Conservation (phyloP, 1,284 basidiomycete species). For the Marasmius oreades region DNA sequence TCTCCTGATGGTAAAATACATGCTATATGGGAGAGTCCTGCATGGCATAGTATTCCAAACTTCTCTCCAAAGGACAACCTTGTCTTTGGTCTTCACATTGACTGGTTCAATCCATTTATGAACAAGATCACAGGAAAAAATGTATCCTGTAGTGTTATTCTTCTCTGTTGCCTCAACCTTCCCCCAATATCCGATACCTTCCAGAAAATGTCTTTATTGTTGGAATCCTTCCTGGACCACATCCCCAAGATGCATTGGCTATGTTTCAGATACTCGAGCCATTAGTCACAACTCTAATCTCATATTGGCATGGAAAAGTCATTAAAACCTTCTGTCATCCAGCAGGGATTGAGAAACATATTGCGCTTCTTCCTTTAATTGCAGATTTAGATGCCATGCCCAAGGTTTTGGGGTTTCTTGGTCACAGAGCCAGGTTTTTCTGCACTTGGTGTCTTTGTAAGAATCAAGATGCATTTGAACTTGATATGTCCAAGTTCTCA, state of each 20-base stretch:
- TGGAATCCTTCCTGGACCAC: slow-evolving; percentile 16
- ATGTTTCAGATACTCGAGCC: slow-evolving; percentile 12
- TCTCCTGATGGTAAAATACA: slow-evolving; percentile 11
- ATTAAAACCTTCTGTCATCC: slow-evolving; percentile 1
- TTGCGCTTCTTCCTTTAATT: slow-evolving; percentile 14
- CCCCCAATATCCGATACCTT: slow-evolving; percentile 5
- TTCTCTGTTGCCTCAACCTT: slow-evolving; percentile 17
- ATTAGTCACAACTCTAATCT: slow-evolving; percentile 8
- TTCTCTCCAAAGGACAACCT: slow-evolving; percentile 15
- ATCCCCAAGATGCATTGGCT: slow-evolving; percentile 10
- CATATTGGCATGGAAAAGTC: background rate
- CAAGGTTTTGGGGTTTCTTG: slow-evolving; percentile 13
- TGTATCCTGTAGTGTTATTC: slow-evolving; percentile 14
- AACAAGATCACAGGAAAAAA: no score
- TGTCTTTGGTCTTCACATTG: slow-evolving; percentile 20
- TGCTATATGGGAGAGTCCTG: slow-evolving; percentile 17
- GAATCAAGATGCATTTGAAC: background rate
- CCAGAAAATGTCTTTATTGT: slow-evolving; percentile 16
- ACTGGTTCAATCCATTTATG: slow-evolving; percentile 24
- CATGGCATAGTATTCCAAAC: slow-evolving; percentile 14
- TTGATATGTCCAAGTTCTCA: background rate
- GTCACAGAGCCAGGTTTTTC: background rate
- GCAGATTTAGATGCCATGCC: slow-evolving; percentile 15
- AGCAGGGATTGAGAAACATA: background rate
- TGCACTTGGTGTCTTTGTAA: background rate